Base-by-base conservation (phyloP, 768 basidiomycete species). In the Suillus tomentosus region DNA sequence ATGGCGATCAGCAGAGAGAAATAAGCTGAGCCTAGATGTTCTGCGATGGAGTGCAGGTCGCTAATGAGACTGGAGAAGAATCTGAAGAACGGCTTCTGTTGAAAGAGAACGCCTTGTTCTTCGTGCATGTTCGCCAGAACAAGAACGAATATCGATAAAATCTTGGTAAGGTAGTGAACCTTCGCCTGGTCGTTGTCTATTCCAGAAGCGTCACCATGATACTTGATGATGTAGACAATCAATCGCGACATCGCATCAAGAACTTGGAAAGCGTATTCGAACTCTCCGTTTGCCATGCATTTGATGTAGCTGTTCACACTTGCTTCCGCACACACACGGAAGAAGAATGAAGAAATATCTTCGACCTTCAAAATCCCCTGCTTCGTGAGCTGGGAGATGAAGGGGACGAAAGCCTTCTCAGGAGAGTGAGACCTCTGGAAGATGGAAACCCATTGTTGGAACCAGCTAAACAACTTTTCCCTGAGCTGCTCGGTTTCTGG, bases 211-310 rank as follows among this genome's bases (percentile, higher is more conserved):
- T 99, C 97, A 13, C 96, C 97, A 69, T 99, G 96, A 75, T 99
- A 98, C 81, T 99, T 99, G 86, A 99, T 95, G 79, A 99, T 96
- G 77, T 97, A 95, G 42, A 94, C 92, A 68, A 99, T 94, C 65
- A 99, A 82, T 67, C 95, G 87, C 43, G 96, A 94, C 82, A 98
- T 88, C 1, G 97, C 95, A 76, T 99, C 97, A 70, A 99, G 81
- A 17, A 95, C 92, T 74, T 94, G 95, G 81, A 96, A 98, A 27
- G 92, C 87, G 63, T 86, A 85, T 42, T 86, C 85, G 66, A 83
- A 86, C 70, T 94, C 91, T 53, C 90, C 89, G 11, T 87, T 80
- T 31, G 88, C 83, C 42, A 90, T 78, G 68, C 86, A 88, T 74
- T 92, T 89, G 75, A 88, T 78, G 78, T 96, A 99, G 73, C 87